Conservation (phyloP, 2,329 filamentous ascomycete genomes). For the Fusarium fracticaudum region DNA sequence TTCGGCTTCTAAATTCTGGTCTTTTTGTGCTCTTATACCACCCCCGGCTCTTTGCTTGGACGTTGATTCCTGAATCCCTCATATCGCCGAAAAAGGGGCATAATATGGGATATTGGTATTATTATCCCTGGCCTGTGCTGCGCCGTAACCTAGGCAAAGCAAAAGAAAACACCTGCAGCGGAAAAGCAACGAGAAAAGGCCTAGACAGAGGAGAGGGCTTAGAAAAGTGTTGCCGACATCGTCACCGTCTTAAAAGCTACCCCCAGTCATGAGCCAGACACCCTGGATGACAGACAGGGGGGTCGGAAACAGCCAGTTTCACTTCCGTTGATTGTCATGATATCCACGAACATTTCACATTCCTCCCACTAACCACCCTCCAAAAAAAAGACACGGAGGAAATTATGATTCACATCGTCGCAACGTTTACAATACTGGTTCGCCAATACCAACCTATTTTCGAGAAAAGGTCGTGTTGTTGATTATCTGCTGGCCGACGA, state of each 20-base stretch:
- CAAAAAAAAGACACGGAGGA: conserved; percentile 3
- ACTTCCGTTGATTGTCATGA: conserved; percentile 27
- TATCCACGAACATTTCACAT: conserved; percentile 22
- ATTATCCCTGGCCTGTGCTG: conserved; percentile 19
- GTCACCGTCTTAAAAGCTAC: conserved; percentile 23
- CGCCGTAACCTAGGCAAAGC: conserved; percentile 14
- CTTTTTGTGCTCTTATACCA: conserved; percentile 23
- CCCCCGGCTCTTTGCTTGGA: conserved; percentile 27
- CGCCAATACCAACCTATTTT: conserved; percentile 12
- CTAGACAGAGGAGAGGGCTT: background rate
- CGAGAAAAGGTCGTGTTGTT: conserved; percentile 17
- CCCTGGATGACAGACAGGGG: conserved; percentile 33
- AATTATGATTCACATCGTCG: conserved; percentile 12
- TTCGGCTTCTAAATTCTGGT: conserved; percentile 15
- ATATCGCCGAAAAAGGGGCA: conserved; percentile 23
- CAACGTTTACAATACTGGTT: conserved; percentile 16
- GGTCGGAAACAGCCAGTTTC: conserved; percentile 30
- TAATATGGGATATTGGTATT: conserved; percentile 8
- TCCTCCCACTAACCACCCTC: conserved; percentile 27
- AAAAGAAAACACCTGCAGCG: conserved; percentile 14
- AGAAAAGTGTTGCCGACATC: conserved; percentile 16
- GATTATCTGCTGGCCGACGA: conserved; percentile 29
- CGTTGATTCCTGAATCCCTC: conserved; percentile 28
- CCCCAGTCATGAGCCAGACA: conserved; percentile 23
- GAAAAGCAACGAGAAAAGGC: conserved; percentile 27